Evolutionary conservation across 208 protist genomes (phyloP), one percentile per base, ranked within the genome.

Genomic region (Naegleria lovaniensis): DNA sequence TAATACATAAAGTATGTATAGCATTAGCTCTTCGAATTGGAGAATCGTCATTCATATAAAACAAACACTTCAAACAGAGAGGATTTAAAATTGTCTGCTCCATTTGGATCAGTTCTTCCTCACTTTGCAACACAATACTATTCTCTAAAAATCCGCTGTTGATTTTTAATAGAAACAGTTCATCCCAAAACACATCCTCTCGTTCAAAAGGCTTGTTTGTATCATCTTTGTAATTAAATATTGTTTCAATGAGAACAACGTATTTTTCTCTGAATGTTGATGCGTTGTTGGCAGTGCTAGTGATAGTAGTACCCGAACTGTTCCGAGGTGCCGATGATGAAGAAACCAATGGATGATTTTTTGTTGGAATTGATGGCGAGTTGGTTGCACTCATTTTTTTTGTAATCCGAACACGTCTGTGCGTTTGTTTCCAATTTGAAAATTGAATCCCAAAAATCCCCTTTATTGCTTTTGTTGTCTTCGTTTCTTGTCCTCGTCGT

Each of bases 131-230:
- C 33, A 93, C 92, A 19, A 94, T 91, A 33, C 92, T 93, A 84
- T 93, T 85, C 75, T 94, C 93, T 22, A 94, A 86, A 55, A 93
- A 94, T 92, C 88, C 48, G 1, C 83, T 51, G 33, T 94, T 94
- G 19, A 94, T 92, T 86, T 91, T 91, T 16, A 94, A 90, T 40
- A 94, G 41, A 41, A 94, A 94, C 6, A 94, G 88, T 85, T 94
- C 92, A 43, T 94, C 91, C 93, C 93, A 94, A 86, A 94, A 94
- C 29, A 48, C 84, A 51, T 90, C 90, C 51, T 91, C 67, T 7
- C 67, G 55, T 51, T 91, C 19, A 7, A 85, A 92, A 25, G 91
- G 55, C 22, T 67, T 67, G 55, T 67, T 67, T 29, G 55, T 86
- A 76, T 93, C 92, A 86, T 92, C 75, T 48, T 91, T 87, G 39